A percentile compares a stretch with the other conserved stretches of the same genome.
Conservation (phyloP, 441 rosid species). For the Oxalis stricta region DNA sequence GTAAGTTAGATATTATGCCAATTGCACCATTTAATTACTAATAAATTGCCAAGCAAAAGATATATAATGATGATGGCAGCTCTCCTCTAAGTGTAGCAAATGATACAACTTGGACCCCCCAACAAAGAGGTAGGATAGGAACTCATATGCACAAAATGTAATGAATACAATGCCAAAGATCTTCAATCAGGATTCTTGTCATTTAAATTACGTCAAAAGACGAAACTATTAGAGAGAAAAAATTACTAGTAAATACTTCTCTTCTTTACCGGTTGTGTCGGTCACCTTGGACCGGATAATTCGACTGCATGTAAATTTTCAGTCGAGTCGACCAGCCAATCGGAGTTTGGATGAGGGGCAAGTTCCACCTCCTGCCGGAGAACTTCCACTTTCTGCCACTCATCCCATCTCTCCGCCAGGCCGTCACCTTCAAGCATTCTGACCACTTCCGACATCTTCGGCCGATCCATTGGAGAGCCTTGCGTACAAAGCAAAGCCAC, state of each 20-base stretch:
- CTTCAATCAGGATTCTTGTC: slow-evolving; percentile 18
- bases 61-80: neutral
- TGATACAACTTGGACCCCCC: slow-evolving; percentile 22
- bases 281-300: slow-evolving; percentile 67
- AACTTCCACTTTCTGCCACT: slow-evolving; percentile 80
- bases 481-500: slow-evolving; percentile 81
- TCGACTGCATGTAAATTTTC: slow-evolving; percentile 60
- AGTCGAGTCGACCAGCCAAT: slow-evolving; percentile 56
- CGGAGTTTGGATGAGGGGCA: slow-evolving; percentile 39
- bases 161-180: slow-evolving; percentile 29
- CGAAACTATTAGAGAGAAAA: slow-evolving; percentile 9
- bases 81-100: slow-evolving; percentile 12
- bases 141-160: slow-evolving; percentile 44
- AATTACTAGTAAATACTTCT: slow-evolving; percentile 12
- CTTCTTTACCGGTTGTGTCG: slow-evolving; percentile 17
- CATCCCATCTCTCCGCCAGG: slow-evolving; percentile 84
- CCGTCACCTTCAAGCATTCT: slow-evolving; percentile 93
- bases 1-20: too few relatives aligned
- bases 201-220: slow-evolving; percentile 7
- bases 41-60: too few relatives aligned
- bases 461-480: slow-evolving; percentile 71
- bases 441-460: slow-evolving; percentile 89
- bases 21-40: too few relatives aligned
- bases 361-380: slow-evolving; percentile 57
- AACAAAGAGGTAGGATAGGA: slow-evolving; percentile 15